A percentile compares a stretch with the other conserved stretches of the same genome.
Evolutionary conservation across 176 grass and related monocot genomes (phyloP).

Genomic region (Bonia amplexicaulis): DNA sequence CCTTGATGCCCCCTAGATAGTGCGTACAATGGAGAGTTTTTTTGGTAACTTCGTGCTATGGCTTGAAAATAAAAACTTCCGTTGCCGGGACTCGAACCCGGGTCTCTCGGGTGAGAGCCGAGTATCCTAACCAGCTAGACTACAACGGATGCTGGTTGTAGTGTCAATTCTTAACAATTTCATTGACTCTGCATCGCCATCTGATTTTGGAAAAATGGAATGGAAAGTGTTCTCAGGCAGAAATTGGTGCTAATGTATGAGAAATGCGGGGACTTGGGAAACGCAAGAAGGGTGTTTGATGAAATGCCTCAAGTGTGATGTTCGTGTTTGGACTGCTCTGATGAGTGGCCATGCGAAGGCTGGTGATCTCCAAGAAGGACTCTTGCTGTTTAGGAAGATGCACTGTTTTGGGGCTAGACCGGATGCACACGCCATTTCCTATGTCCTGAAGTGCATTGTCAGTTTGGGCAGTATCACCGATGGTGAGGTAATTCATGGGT

Average conservation of each 20-base stretch:
- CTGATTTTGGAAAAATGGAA: no score
- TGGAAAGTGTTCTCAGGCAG: no score
- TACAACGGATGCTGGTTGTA: constrained; percentile 33
- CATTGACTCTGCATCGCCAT: no score
- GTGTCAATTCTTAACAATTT: rapidly evolving
- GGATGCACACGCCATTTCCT: constrained; percentile 31
- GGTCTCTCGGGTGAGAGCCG: constrained; percentile 88
- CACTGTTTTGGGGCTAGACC: no score
- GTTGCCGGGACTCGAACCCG: constrained; percentile 67
- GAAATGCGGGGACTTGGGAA: no score
- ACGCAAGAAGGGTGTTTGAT: no score
- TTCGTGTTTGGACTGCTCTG: no score
- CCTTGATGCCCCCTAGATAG: not conserved
- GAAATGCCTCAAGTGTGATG: no score
- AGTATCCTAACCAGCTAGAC: constrained; percentile 97
- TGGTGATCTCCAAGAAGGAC: no score
- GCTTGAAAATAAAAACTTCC: constrained; percentile 3
- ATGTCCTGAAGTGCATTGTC: constrained; percentile 60
- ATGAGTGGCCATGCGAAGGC: no score
- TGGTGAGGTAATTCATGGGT: constrained; percentile 59
- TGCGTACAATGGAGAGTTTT: rapidly evolving
- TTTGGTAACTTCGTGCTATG: not conserved
- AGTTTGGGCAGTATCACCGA: constrained; percentile 32
- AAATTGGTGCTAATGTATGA: no score
- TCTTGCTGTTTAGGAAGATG: no score